Base-by-base conservation (phyloP, 2,329 filamentous ascomycete genomes). In the Fusarium cyanostomum region DNA sequence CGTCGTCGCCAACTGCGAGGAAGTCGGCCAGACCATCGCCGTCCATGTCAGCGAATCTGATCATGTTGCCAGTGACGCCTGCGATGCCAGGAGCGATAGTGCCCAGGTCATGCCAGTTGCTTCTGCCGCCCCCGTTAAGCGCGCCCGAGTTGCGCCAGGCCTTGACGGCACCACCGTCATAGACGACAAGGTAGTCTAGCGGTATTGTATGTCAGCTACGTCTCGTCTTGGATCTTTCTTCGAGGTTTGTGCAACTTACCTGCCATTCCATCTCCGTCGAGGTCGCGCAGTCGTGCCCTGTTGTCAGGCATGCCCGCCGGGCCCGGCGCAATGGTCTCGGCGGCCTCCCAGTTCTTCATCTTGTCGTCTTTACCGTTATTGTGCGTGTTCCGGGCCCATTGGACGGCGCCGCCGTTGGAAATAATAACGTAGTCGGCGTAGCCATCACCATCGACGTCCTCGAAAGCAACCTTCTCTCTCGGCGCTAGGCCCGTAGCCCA, bases 151-250 rank as follows among this genome's bases (percentile, higher is more conserved):
- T 67, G 10, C 48, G 59, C 11, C 52, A 58, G 4, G 59, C 62
- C 24, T 66, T 67, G 27, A 65, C 64, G 4, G 66, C 54, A 21
- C 64, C 64, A 2, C 64, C 66, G 5, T 38, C 33, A 24, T 68
- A 68, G 7, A 63, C 26, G 24, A 68, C 34, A 1, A 68, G 42
- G 18, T 67, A 66, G 16, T 68, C 66, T 54, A n/a, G n/a, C n/a
- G n/a, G n/a, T n/a, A n/a, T n/a, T n/a, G n/a, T n/a, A n/a, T n/a
- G n/a, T n/a, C n/a, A n/a, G n/a, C n/a, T n/a, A n/a, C n/a, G n/a
- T 43, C 9, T 11, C 13, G 18, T 28, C 49, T 12, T 52, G n/a
- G n/a, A n/a, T n/a, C n/a, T n/a, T n/a, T n/a, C n/a, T n/a, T n/a
- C n/a, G n/a, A n/a, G n/a, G n/a, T n/a, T n/a, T n/a, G n/a, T n/a